These are phyloP conservation scores for Tilletiopsis washingtonensis DNA, from an alignment of 1,284 basidiomycete genomes.

Conservation along the genomic window DNA sequence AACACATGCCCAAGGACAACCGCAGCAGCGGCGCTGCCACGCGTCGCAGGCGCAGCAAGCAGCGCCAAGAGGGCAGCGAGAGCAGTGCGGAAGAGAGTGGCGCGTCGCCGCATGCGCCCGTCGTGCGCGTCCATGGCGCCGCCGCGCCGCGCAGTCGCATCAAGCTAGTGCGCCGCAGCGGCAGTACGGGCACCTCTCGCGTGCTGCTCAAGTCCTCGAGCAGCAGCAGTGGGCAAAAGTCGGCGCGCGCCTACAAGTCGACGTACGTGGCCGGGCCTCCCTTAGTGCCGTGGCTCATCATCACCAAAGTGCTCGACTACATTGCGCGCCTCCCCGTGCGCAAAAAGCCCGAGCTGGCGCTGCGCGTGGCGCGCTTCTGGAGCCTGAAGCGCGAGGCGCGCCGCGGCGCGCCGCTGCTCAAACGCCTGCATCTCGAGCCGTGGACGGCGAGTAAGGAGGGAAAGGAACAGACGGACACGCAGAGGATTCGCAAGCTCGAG, in stretches of 20 bases:
- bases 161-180: not conserved
- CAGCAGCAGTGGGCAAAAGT: too few species aligned
- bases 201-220: not conserved
- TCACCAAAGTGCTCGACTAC: conserved; percentile 68
- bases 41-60: too few species aligned
- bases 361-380: conserved; percentile 83
- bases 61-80: not conserved
- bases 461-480: conserved; percentile 54
- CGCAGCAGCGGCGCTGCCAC: not conserved
- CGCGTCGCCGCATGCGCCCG: not conserved
- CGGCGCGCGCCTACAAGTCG: conserved; percentile 54
- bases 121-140: not conserved
- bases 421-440: conserved; percentile 88
- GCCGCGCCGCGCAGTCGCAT: not conserved
- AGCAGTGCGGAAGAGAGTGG: conserved; percentile 1
- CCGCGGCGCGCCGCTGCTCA: conserved; percentile 84
- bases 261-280: conserved; percentile 54
- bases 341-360: conserved; percentile 70
- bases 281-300: conserved; percentile 53
- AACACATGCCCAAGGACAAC: conserved; percentile 29
- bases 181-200: not conserved
- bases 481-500: conserved; percentile 68
- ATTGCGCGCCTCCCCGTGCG: conserved; percentile 64
- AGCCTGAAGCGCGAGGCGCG: conserved; percentile 88
- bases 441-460: conserved; percentile 76